Conservation (phyloP, 179 eudicot genomes). For the Actinidia chinensis region DNA sequence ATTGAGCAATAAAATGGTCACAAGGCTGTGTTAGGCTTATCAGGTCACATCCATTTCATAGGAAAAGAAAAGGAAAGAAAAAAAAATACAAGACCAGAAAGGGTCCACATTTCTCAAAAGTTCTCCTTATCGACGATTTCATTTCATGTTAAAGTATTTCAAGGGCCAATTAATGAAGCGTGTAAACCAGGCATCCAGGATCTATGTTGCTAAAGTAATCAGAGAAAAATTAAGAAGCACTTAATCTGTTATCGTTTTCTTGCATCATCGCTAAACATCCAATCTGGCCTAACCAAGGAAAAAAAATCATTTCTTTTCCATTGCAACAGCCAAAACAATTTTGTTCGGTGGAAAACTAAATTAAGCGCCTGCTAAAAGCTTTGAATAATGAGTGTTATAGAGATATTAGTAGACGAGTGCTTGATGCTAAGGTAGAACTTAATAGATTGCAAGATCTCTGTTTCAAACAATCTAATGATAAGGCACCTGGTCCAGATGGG, state of each 20-base stretch:
- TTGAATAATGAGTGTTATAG: too few relatives aligned
- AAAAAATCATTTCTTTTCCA: neutral
- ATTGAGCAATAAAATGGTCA: constrained; percentile 7
- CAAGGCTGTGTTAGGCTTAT: neutral
- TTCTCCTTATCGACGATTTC: neutral
- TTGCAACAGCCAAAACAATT: neutral
- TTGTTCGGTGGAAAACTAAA: too few relatives aligned
- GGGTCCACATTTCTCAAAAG: constrained; percentile 9
- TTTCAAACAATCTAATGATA: too few relatives aligned
- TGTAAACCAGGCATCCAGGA: neutral
- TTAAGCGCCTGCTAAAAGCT: too few relatives aligned
- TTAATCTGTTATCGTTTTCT: neutral
- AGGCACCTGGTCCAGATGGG: too few relatives aligned
- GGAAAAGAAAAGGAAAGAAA: neutral
- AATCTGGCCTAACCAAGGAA: neutral
- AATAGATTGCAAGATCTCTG: too few relatives aligned
- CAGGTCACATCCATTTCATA: neutral
- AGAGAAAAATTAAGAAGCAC: constrained; percentile 1
- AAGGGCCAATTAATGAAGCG: constrained; percentile 7
- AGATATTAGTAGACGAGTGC: too few relatives aligned
- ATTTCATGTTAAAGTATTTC: constrained; percentile 4
- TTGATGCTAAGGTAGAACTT: too few relatives aligned
- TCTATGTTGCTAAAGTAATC: neutral
- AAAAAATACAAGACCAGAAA: neutral
- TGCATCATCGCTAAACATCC: neutral